Conservation (phyloP, 2,329 filamentous ascomycete genomes). For the Pseudogymnoascus sp. region DNA sequence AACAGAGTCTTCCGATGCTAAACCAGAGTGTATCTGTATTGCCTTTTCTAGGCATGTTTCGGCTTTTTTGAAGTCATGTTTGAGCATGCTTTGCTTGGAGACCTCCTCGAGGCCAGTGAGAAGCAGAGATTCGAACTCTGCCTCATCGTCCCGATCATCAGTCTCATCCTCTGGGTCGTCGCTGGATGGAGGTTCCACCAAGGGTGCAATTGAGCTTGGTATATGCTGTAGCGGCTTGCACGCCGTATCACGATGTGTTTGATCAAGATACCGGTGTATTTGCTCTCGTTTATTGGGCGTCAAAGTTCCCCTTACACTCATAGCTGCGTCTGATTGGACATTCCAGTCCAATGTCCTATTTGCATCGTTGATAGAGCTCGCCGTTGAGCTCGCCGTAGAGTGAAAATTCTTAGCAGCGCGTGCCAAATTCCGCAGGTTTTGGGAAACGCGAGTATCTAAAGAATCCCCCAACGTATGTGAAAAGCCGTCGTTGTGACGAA, state of each 20-base stretch:
- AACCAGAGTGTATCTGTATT: slow-evolving; percentile 11
- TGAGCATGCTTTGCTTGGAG: slow-evolving; percentile 22
- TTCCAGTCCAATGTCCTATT: slow-evolving; percentile 11
- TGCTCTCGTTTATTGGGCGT: slow-evolving; percentile 16
- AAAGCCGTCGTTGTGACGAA: slow-evolving; percentile 14
- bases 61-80: slow-evolving; percentile 20
- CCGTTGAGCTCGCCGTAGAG: slow-evolving; percentile 21
- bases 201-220: background rate
- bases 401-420: slow-evolving; percentile 24
- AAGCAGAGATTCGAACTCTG: slow-evolving; percentile 18
- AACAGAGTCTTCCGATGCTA: slow-evolving; percentile 3
- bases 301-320: slow-evolving; percentile 10
- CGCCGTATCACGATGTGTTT: background rate
- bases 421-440: slow-evolving; percentile 22
- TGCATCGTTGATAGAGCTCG: slow-evolving; percentile 16
- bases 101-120: slow-evolving; percentile 22
- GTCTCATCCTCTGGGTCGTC: slow-evolving; percentile 12
- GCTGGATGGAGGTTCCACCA: background rate
- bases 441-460: slow-evolving; percentile 15
- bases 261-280: slow-evolving; percentile 17
- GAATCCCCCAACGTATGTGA: slow-evolving; percentile 6
- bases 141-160: slow-evolving; percentile 16
- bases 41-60: slow-evolving; percentile 22
- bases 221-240: background rate
- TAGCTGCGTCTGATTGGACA: background rate